Conservation (phyloP, 2,329 filamentous ascomycete species). For the Aspergillus sp. region DNA sequence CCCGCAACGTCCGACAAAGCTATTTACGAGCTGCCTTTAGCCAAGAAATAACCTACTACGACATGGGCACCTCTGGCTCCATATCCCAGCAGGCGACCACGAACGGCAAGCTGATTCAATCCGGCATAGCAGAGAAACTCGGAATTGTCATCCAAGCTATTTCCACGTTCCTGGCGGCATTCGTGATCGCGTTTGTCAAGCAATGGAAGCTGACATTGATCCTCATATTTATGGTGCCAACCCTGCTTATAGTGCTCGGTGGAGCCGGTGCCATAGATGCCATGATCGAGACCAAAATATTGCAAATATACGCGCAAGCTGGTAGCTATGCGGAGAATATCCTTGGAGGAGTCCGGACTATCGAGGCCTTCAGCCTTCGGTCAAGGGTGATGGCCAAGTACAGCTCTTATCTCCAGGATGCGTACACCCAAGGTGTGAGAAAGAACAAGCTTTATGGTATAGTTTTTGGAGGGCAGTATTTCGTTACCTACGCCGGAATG, state of each 20-base stretch:
- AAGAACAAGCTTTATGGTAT: constrained; percentile 66
- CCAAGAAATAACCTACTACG: constrained; percentile 90
- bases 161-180: constrained; percentile 82
- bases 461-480: constrained; percentile 83
- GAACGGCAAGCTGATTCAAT: constrained; percentile 89
- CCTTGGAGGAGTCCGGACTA: constrained; percentile 15
- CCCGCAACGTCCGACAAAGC: constrained; percentile 73
- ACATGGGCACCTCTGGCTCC: constrained; percentile 88
- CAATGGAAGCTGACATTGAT: constrained; percentile 95
- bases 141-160: constrained; percentile 72
- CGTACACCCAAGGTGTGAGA: constrained; percentile 66
- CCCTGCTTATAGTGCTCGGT: constrained; percentile 74
- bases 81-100: constrained; percentile 92
- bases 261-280: constrained; percentile 71
- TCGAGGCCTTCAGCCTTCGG: constrained; percentile 24
- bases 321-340: constrained; percentile 18
- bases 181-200: constrained; percentile 84
- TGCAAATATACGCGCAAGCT: constrained; percentile 63
- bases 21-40: constrained; percentile 82
- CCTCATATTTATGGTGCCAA: constrained; percentile 75
- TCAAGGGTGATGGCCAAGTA: constrained; percentile 17
- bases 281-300: constrained; percentile 73
- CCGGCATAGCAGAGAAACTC: constrained; percentile 89
- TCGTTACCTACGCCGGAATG: constrained; percentile 81
- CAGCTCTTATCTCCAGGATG: constrained; percentile 46